These are phyloP conservation scores for Marasmius fiardii DNA, from an alignment of 1,284 basidiomycete genomes.

Conservation along the genomic window DNA sequence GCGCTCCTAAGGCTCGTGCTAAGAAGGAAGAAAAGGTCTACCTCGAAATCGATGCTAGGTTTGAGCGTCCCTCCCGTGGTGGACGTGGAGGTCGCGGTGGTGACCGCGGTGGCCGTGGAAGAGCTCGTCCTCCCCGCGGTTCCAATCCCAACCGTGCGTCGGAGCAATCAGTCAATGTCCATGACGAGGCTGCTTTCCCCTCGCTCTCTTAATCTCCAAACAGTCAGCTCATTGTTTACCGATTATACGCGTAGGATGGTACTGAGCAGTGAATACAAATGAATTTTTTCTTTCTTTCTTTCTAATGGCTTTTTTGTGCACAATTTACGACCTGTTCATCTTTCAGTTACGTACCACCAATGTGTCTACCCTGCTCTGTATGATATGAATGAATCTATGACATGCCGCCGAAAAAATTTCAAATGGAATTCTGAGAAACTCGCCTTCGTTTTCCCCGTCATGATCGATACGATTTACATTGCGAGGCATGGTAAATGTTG, in stretches of 20 bases:
- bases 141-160: slow-evolving; percentile 19
- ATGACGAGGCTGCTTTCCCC: slow-evolving; percentile 82
- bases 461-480: slow-evolving; percentile 16
- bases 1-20: slow-evolving; percentile 54
- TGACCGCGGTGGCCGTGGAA: slow-evolving; percentile 41
- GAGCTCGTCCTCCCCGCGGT: slow-evolving; percentile 29
- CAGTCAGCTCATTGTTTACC: neutral
- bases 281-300: neutral
- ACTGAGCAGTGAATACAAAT: slow-evolving; percentile 7
- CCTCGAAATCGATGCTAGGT: slow-evolving; percentile 75
- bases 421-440: neutral
- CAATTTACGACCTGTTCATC: neutral
- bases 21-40: slow-evolving; percentile 80
- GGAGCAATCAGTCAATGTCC: slow-evolving; percentile 57
- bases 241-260: neutral
- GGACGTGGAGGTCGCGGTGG: slow-evolving; percentile 49
- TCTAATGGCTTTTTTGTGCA: neutral
- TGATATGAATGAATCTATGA: neutral
- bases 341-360: neutral
- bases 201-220: slow-evolving; percentile 55
- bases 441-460: slow-evolving; percentile 2
- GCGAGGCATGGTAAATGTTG: slow-evolving; percentile 14
- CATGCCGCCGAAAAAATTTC: neutral
- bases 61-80: slow-evolving; percentile 61
- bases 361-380: neutral